Percentiles rank a stretch among this genome's conserved stretches.
These are phyloP conservation scores for Boletus huronensis DNA, from an alignment of 768 basidiomycete genomes.

Conservation along the genomic window DNA sequence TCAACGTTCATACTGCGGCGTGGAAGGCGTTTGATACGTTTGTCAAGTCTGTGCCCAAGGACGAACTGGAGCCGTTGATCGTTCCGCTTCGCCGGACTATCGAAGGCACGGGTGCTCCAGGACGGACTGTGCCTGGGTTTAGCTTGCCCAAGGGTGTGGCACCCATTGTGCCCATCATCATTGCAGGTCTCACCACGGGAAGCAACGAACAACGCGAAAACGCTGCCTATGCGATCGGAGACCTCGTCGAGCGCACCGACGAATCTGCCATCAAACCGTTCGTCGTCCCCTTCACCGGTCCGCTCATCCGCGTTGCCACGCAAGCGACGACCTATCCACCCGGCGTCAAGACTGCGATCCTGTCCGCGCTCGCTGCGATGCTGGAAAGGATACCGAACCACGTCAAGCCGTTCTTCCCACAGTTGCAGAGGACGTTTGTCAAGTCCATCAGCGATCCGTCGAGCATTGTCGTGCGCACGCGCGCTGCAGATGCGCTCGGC, in stretches of 20 bases:
- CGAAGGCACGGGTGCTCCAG: conserved; percentile 78
- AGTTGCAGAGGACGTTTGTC: conserved; percentile 93
- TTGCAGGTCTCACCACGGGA: conserved; percentile 90
- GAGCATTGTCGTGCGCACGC: conserved; percentile 73
- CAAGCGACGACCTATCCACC: conserved; percentile 88
- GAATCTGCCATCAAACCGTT: conserved; percentile 87
- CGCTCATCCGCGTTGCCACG: conserved; percentile 91
- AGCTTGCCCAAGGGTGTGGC: conserved; percentile 78
- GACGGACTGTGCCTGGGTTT: conserved; percentile 80
- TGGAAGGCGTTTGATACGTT: conserved; percentile 82
- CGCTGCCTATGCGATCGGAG: conserved; percentile 94
- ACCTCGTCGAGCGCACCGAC: conserved; percentile 87
- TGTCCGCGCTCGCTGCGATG: conserved; percentile 82
- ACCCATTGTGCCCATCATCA: conserved; percentile 81
- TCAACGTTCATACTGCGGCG: conserved; percentile 76
- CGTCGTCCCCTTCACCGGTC: conserved; percentile 93
- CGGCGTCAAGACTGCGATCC: conserved; percentile 88
- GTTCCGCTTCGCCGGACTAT: conserved; percentile 86
- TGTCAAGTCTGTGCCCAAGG: conserved; percentile 87
- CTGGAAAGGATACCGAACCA: conserved; percentile 81
- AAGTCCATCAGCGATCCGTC: conserved; percentile 84
- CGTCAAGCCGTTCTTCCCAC: conserved; percentile 98
- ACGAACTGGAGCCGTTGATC: conserved; percentile 87
- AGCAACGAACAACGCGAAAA: conserved; percentile 95
- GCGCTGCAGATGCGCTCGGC: conserved; percentile 82